Conservation (phyloP, 345 rosid species). For the Dipteronia sinensis region DNA sequence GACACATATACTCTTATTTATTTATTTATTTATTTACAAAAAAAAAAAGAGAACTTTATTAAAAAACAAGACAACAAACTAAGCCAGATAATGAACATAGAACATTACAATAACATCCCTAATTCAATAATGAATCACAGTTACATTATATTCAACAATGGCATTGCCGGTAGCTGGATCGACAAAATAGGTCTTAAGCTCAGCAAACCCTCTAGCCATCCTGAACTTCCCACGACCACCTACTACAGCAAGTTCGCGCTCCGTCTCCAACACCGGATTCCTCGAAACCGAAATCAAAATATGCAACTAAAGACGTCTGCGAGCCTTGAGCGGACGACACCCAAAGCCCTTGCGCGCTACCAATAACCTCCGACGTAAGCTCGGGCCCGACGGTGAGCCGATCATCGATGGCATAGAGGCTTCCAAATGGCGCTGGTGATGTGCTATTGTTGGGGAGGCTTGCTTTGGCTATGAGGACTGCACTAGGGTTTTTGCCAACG, state of each 20-base stretch:
- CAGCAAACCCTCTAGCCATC: constrained; percentile 66
- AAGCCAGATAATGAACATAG: too few species aligned
- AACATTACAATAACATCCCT: background rate
- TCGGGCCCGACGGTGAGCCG: constrained; percentile 60
- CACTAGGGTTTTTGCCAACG: constrained; percentile 56
- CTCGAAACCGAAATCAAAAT: constrained; percentile 39
- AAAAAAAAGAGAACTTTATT: too few species aligned
- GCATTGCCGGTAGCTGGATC: constrained; percentile 50
- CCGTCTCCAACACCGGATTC: constrained; percentile 35
- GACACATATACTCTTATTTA: too few species aligned
- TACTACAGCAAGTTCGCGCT: constrained; percentile 61
- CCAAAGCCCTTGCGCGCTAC: constrained; percentile 67
- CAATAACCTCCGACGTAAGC: constrained; percentile 57
- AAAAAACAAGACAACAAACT: too few species aligned
- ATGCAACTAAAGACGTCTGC: constrained; percentile 41
- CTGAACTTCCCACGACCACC: constrained; percentile 63
- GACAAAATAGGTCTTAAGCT: constrained; percentile 37
- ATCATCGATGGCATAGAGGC: constrained; percentile 49
- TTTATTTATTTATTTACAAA: too few species aligned
- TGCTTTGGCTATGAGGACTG: constrained; percentile 54
- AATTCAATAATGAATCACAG: constrained; percentile 42
- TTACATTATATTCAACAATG: constrained; percentile 62
- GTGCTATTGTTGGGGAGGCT: constrained; percentile 20
- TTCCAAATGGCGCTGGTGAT: constrained; percentile 46
- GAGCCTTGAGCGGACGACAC: constrained; percentile 41